phyloP scores from a whole-genome alignment of 228 moss, liverwort and hornwort species.

The Sphagnum magellanicum region DNA sequence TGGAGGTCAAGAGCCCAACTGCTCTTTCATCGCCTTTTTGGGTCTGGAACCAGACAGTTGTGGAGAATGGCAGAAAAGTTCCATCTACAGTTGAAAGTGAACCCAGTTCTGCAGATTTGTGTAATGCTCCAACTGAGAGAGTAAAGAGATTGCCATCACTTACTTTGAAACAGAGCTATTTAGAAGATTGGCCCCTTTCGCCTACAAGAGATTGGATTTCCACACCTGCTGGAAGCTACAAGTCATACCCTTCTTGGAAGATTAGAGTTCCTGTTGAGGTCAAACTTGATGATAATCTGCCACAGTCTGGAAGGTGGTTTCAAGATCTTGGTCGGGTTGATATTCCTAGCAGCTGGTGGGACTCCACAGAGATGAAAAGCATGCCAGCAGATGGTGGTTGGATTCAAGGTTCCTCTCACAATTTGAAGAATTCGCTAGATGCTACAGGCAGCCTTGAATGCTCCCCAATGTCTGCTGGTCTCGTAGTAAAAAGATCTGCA shows the following conservation, averaged over 20 bases:
- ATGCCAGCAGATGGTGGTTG: background rate
- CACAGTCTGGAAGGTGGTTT: conserved; percentile 20
- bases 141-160: conserved; percentile 2
- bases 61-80: conserved; percentile 24
- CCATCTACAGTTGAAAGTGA: conserved; percentile 15
- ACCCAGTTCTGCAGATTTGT: no score
- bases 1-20: background rate
- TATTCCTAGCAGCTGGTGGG: conserved; percentile 16
- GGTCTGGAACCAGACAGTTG: conserved; percentile 18
- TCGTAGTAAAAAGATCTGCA: background rate
- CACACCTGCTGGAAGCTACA: conserved; percentile 10
- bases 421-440: background rate
- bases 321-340: conserved; percentile 21
- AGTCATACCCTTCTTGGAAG: background rate
- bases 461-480: background rate
- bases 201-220: conserved; percentile 51
- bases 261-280: background rate
- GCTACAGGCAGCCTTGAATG: background rate
- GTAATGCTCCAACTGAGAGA: conserved; percentile 2
- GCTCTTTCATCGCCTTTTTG: conserved; percentile 4
- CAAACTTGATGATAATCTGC: background rate
- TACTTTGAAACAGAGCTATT: background rate
- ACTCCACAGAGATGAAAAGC: conserved; percentile 14
- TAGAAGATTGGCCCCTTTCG: conserved; percentile 20
- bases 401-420: background rate